phyloP scores from a whole-genome alignment of 768 basidiomycete species.

The Kondoa malvinella region DNA sequence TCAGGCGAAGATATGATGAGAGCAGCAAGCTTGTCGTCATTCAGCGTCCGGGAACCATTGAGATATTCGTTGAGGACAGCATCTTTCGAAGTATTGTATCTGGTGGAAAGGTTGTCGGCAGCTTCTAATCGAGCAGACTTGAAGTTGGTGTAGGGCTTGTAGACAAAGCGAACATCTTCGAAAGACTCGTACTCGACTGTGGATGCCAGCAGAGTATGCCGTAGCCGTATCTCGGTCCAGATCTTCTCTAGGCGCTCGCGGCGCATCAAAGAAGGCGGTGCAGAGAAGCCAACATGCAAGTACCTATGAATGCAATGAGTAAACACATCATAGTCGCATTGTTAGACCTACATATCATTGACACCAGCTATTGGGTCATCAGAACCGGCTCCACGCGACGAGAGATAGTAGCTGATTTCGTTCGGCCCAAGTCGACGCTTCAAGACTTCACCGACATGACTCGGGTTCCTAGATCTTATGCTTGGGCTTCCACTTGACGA shows the following conservation, averaged over 20 bases:
- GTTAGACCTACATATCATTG: conserved; percentile 57
- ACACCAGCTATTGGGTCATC: conserved; percentile 34
- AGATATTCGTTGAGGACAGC: conserved; percentile 49
- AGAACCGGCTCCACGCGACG: conserved; percentile 49
- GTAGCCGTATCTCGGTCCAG: conserved; percentile 55
- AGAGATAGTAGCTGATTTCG: conserved; percentile 63
- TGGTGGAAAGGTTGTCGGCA: background rate
- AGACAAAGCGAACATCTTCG: conserved; percentile 51
- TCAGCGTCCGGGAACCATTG: conserved; percentile 60
- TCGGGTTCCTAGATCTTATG: background rate
- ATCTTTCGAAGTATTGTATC: conserved; percentile 10
- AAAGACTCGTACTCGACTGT: conserved; percentile 39
- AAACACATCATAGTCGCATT: background rate
- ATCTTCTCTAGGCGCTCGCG: conserved; percentile 40
- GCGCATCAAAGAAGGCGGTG: conserved; percentile 36
- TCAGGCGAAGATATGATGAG: conserved; percentile 35
- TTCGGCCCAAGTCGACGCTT: conserved; percentile 54
- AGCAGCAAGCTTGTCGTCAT: conserved; percentile 48
- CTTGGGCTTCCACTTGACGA: conserved; percentile 12
- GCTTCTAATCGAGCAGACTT: background rate
- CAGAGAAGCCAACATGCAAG: conserved; percentile 52
- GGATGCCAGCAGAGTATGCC: conserved; percentile 58
- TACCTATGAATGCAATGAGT: conserved; percentile 42
- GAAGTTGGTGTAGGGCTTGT: conserved; percentile 27
- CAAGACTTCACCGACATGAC: background rate